These are phyloP conservation scores for Sungouiozyma intestinalis DNA, from an alignment of 805 yeast species.

Conservation along the genomic window DNA sequence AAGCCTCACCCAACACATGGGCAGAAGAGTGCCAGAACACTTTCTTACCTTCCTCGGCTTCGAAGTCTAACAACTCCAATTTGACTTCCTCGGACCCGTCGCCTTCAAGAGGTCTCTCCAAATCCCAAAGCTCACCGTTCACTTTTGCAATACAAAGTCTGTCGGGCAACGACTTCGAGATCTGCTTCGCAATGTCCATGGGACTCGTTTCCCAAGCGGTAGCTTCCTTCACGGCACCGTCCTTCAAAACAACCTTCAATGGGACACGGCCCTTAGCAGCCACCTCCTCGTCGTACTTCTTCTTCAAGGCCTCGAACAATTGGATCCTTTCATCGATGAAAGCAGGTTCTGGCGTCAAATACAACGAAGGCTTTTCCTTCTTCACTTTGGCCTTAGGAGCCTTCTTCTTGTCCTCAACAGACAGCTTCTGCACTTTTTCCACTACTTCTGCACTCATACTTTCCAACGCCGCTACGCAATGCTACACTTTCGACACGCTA, in stretches of 20 bases:
- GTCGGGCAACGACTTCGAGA: slow-evolving; percentile 81
- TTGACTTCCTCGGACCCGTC: slow-evolving; percentile 32
- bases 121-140: slow-evolving; percentile 87
- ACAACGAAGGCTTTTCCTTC: slow-evolving; percentile 36
- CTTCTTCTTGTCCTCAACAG: slow-evolving; percentile 27
- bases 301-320: slow-evolving; percentile 71
- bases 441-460: slow-evolving; percentile 21
- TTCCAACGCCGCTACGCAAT: background rate
- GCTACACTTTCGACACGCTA: background rate
- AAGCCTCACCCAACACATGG: slow-evolving; percentile 94
- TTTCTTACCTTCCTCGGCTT: slow-evolving; percentile 84
- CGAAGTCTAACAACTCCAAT: slow-evolving; percentile 82
- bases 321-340: slow-evolving; percentile 71
- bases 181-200: slow-evolving; percentile 67
- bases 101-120: slow-evolving; percentile 83
- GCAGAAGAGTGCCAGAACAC: slow-evolving; percentile 99
- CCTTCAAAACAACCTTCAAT: slow-evolving; percentile 74
- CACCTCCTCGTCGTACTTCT: slow-evolving; percentile 61
- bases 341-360: slow-evolving; percentile 68
- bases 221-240: slow-evolving; percentile 72
- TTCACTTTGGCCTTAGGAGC: slow-evolving; percentile 30
- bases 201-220: slow-evolving; percentile 87
- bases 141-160: slow-evolving; percentile 87
- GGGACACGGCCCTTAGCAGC: slow-evolving; percentile 53
- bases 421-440: slow-evolving; percentile 34